Conservation (phyloP, 208 protist genomes). For the Acanthamoeba royreba region DNA sequence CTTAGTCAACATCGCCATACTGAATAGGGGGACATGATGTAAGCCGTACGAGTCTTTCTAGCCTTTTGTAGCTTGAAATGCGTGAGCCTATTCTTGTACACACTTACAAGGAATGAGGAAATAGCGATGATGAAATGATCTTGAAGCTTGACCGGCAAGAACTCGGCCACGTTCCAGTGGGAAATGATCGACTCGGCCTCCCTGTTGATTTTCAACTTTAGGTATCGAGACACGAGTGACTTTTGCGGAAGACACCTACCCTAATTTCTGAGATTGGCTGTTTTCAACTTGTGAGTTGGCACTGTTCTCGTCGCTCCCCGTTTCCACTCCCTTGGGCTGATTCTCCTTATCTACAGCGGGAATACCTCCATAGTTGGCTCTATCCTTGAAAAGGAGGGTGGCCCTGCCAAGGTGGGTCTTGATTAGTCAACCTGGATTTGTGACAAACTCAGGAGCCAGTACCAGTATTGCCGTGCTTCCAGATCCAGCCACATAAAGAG, state of each 20-base stretch:
- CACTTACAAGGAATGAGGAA: neutral
- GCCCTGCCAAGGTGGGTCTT: neutral
- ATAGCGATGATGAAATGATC: constrained; percentile 41
- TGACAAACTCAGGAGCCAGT: too few relatives aligned
- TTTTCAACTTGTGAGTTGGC: neutral
- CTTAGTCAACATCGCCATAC: too few relatives aligned
- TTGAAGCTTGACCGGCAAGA: constrained; percentile 7
- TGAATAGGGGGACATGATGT: too few relatives aligned
- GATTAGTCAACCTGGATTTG: neutral
- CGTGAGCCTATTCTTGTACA: neutral
- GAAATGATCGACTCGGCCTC: constrained; percentile 13
- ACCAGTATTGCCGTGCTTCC: constrained; percentile 43
- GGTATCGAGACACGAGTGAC: too few relatives aligned
- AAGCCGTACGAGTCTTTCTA: constrained; percentile 17
- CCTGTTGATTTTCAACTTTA: too few relatives aligned
- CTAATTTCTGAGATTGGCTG: neutral
- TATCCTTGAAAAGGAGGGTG: constrained; percentile 67
- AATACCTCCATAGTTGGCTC: constrained; percentile 59
- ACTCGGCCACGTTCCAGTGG: constrained; percentile 45
- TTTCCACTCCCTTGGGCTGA: neutral
- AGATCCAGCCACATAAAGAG: constrained; percentile 49
- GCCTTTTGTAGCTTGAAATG: constrained; percentile 14
- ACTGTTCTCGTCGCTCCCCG: neutral
- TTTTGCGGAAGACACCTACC: too few relatives aligned
- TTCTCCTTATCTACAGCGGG: constrained; percentile 9